Percentiles rank a stretch among this genome's conserved stretches.
Evolutionary conservation across 2,329 filamentous ascomycete species (phyloP).

Genomic region (Zelopaecilomyces penicillatus): DNA sequence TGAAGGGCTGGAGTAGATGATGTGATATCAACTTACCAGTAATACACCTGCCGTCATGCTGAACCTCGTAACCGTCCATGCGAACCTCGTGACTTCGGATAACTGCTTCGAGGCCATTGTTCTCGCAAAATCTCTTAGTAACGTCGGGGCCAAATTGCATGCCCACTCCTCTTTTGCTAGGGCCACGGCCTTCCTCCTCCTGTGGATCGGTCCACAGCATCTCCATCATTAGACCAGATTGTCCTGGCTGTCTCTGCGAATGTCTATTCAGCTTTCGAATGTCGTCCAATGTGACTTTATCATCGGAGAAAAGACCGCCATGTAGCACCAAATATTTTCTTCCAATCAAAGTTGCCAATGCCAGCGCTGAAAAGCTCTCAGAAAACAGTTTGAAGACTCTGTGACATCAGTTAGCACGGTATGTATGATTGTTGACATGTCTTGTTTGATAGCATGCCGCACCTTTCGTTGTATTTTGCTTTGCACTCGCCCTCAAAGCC

Average conservation of each 20-base stretch:
- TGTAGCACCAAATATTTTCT: conserved; percentile 87
- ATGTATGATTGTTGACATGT: not conserved
- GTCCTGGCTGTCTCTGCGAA: conserved; percentile 84
- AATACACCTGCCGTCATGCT: conserved; percentile 92
- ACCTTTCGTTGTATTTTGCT: conserved; percentile 88
- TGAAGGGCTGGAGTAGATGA: not conserved
- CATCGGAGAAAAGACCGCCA: conserved; percentile 91
- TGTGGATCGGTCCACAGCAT: conserved; percentile 99
- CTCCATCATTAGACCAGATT: conserved; percentile 97
- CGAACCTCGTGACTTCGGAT: conserved; percentile 96
- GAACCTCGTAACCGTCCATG: conserved; percentile 98
- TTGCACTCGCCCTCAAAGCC: conserved; percentile 98
- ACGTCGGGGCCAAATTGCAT: conserved; percentile 96
- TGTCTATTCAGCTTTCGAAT: conserved; percentile 89
- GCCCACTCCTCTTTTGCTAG: conserved; percentile 93
- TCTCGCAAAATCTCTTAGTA: conserved; percentile 93
- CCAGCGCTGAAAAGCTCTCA: conserved; percentile 91
- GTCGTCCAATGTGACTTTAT: conserved; percentile 84
- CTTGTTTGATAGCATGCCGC: not conserved
- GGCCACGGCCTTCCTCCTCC: conserved; percentile 72
- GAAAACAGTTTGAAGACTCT: conserved; percentile 95
- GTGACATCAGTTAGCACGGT: conserved; percentile 5
- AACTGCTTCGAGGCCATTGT: conserved; percentile 86
- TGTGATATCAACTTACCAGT: conserved; percentile 53
- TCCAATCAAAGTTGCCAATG: conserved; percentile 85